Evolutionary conservation across 2,329 filamentous ascomycete genomes (phyloP).

Genomic region (Cordyceps fumosorosea): DNA sequence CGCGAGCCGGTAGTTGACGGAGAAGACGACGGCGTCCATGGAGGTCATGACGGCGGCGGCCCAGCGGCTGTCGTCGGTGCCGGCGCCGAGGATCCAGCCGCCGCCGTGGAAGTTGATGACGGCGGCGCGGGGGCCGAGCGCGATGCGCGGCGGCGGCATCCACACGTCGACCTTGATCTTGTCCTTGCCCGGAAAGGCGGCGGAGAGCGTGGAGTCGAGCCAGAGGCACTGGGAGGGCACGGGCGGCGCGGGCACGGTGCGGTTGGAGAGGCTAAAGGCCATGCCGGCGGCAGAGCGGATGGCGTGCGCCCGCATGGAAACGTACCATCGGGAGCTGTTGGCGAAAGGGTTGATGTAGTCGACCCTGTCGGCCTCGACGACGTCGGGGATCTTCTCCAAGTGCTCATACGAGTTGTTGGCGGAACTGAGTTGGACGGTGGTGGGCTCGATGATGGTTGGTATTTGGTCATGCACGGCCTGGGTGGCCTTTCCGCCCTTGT

Average conservation of each 20-base stretch:
- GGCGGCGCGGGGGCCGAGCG: conserved; percentile 38
- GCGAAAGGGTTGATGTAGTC: conserved; percentile 40
- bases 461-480: conserved; percentile 6
- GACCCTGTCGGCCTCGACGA: conserved; percentile 25
- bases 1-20: conserved; percentile 62
- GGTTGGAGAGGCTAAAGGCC: conserved; percentile 37
- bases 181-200: conserved; percentile 24
- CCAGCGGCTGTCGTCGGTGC: conserved; percentile 58
- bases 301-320: conserved; percentile 35
- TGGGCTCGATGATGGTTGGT: conserved; percentile 6
- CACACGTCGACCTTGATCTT: conserved; percentile 43
- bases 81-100: conserved; percentile 57
- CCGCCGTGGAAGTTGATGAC: conserved; percentile 64
- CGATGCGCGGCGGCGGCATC: conserved; percentile 31
- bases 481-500: conserved; percentile 7
- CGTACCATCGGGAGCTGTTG: conserved; percentile 36
- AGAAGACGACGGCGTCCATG: conserved; percentile 52
- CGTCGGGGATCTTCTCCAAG: conserved; percentile 25
- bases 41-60: conserved; percentile 45
- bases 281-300: conserved; percentile 38
- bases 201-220: conserved; percentile 36
- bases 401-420: conserved; percentile 7
- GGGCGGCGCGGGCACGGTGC: conserved; percentile 33
- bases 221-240: conserved; percentile 32
- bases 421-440: not conserved